Conservation (phyloP, 352 stramenopile species). For the Globisporangium polare region DNA sequence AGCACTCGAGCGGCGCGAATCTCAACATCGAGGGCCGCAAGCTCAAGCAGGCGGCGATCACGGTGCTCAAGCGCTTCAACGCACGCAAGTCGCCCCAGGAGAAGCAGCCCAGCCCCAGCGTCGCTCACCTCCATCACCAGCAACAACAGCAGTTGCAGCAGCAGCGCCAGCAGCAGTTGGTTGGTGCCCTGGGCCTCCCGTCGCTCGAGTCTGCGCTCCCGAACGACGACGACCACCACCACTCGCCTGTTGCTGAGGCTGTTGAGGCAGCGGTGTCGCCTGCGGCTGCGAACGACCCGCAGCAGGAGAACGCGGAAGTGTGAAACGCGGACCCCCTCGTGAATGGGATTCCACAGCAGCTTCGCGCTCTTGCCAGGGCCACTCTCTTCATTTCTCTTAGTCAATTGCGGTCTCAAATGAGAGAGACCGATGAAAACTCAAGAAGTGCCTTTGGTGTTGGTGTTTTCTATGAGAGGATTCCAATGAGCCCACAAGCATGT, state of each 20-base stretch:
- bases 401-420: background rate
- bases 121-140: background rate
- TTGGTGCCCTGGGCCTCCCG: constrained; percentile 4
- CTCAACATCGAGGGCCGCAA: constrained; percentile 56
- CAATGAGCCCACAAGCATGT: too few relatives aligned
- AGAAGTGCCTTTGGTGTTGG: too few relatives aligned
- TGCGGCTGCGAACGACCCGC: background rate
- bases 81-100: constrained; percentile 11
- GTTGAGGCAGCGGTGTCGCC: background rate
- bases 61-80: constrained; percentile 34
- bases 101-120: background rate
- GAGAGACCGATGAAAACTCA: background rate
- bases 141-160: constrained; percentile 1
- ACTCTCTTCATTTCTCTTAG: background rate
- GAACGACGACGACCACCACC: background rate
- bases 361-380: background rate
- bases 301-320: constrained; percentile 16
- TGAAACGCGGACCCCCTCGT: constrained; percentile 12
- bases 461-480: too few relatives aligned
- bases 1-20: constrained; percentile 53
- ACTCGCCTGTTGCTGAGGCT: background rate
- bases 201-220: constrained; percentile 11
- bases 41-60: constrained; percentile 54
- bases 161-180: constrained; percentile 5
- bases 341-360: background rate